phyloP scores from a whole-genome alignment of 2,329 filamentous ascomycete genomes.

The Chaetomium strumarium region DNA sequence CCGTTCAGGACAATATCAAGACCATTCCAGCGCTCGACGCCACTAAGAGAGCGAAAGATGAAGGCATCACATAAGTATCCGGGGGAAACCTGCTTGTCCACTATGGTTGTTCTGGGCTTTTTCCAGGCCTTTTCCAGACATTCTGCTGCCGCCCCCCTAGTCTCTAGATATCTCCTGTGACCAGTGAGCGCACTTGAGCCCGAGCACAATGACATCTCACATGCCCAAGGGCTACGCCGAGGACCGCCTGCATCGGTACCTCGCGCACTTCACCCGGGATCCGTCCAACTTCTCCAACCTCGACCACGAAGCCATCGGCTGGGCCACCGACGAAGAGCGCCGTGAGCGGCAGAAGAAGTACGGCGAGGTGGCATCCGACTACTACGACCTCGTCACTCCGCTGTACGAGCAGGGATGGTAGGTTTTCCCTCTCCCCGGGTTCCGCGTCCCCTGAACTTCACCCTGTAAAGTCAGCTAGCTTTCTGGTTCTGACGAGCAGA shows the following conservation, averaged over 20 bases:
- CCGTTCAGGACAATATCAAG: conserved; percentile 2
- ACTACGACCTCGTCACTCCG: conserved; percentile 70
- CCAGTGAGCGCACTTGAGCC: no score
- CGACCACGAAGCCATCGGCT: conserved; percentile 13
- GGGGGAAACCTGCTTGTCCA: no score
- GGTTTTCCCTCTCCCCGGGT: background rate
- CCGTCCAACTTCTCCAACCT: conserved; percentile 5
- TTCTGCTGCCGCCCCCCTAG: no score
- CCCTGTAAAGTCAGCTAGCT: no score
- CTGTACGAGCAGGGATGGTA: conserved; percentile 65
- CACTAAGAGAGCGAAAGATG: background rate
- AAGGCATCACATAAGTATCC: background rate
- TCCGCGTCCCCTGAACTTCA: no score
- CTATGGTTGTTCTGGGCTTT: no score
- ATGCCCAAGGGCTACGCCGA: conserved; percentile 6
- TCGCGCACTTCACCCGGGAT: conserved; percentile 13
- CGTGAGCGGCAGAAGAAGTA: conserved; percentile 12
- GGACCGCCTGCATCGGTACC: conserved; percentile 10
- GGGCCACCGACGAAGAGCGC: conserved; percentile 15
- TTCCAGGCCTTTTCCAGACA: no score
- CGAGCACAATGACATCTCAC: conserved; percentile 3
- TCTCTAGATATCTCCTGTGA: no score
- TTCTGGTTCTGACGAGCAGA: no score
- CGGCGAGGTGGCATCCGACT: conserved; percentile 29
- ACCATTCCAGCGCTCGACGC: background rate